phyloP scores from a whole-genome alignment of 495 filamentous ascomycete genomes.

The Neurospora hispaniola region DNA sequence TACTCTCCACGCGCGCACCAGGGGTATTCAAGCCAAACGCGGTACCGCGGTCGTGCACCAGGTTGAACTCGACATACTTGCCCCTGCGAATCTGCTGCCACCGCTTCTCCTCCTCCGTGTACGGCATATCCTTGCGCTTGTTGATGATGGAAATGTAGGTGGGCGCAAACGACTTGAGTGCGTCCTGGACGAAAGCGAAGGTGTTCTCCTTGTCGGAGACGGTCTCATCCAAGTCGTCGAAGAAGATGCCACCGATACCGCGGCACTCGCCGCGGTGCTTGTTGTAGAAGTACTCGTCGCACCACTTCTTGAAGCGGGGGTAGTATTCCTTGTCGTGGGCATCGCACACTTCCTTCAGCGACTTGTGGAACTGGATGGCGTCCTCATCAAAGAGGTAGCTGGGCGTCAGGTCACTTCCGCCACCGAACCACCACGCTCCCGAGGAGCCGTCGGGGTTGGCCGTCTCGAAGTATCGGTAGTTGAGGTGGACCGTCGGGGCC shows the following conservation, averaged over 20 bases:
- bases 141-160: slow-evolving; percentile 85
- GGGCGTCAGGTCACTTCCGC: slow-evolving; percentile 88
- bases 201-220: slow-evolving; percentile 74
- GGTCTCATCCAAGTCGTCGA: slow-evolving; percentile 86
- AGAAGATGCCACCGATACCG: slow-evolving; percentile 95
- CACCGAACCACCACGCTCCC: slow-evolving; percentile 95
- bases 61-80: slow-evolving; percentile 95
- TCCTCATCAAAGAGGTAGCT: slow-evolving; percentile 95
- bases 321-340: slow-evolving; percentile 89
- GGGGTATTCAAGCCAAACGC: slow-evolving; percentile 91
- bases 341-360: slow-evolving; percentile 87
- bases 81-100: slow-evolving; percentile 95
- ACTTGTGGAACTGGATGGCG: slow-evolving; percentile 90
- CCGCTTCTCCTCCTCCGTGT: slow-evolving; percentile 70
- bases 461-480: slow-evolving; percentile 99
- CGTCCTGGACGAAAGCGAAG: slow-evolving; percentile 83
- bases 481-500: slow-evolving; percentile 94
- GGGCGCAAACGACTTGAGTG: slow-evolving; percentile 77
- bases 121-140: slow-evolving; percentile 83
- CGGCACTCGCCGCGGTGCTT: slow-evolving; percentile 84
- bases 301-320: slow-evolving; percentile 95
- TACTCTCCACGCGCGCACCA: slow-evolving; percentile 85
- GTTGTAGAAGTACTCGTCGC: slow-evolving; percentile 92
- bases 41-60: slow-evolving; percentile 93
- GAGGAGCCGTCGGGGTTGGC: slow-evolving; percentile 60